A percentile compares a stretch with the other conserved stretches of the same genome.
phyloP scores from a whole-genome alignment of 2,329 filamentous ascomycete genomes.

The Pezizomycotina sp. region DNA sequence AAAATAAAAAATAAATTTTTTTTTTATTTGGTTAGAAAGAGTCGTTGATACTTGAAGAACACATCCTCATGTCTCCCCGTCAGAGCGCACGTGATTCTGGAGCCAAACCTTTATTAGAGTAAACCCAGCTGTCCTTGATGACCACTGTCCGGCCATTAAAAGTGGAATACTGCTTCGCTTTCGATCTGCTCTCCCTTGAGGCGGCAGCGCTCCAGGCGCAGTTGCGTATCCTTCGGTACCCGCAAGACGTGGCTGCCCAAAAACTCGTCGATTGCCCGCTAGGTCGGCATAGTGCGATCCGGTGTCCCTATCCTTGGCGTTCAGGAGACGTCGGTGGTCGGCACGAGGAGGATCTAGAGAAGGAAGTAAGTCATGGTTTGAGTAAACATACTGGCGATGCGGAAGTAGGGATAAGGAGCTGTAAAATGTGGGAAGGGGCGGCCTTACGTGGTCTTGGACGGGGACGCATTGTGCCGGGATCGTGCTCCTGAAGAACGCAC shows the following conservation, averaged over 20 bases:
- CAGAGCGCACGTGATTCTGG: slow-evolving; percentile 1
- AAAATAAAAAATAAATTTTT: slow-evolving; percentile 1
- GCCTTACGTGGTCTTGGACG: slow-evolving; percentile 61
- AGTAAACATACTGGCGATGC: slow-evolving; percentile 7
- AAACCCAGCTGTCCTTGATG: slow-evolving; percentile 81
- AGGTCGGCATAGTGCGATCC: slow-evolving; percentile 62
- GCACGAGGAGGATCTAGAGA: slow-evolving; percentile 66
- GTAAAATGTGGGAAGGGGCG: background rate
- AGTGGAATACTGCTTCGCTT: slow-evolving; percentile 86
- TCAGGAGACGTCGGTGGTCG: slow-evolving; percentile 83
- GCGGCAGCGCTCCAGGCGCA: slow-evolving; percentile 36
- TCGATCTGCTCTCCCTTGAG: slow-evolving; percentile 64
- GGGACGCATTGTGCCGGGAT: slow-evolving; percentile 82
- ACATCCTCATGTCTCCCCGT: background rate
- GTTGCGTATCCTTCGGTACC: slow-evolving; percentile 41
- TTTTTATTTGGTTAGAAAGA: background rate
- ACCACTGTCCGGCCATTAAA: slow-evolving; percentile 85
- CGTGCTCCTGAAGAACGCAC: slow-evolving; percentile 96
- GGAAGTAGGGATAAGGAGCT: background rate
- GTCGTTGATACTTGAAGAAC: too few species aligned
- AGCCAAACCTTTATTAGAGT: slow-evolving; percentile 77
- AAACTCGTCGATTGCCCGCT: slow-evolving; percentile 79
- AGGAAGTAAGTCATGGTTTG: slow-evolving; percentile 1
- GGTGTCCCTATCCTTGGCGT: slow-evolving; percentile 72
- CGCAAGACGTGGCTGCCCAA: slow-evolving; percentile 91